A percentile compares a stretch with the other conserved stretches of the same genome.
Evolutionary conservation across 2,329 filamentous ascomycete genomes (phyloP).

Genomic region (Emmonsia crescens): DNA sequence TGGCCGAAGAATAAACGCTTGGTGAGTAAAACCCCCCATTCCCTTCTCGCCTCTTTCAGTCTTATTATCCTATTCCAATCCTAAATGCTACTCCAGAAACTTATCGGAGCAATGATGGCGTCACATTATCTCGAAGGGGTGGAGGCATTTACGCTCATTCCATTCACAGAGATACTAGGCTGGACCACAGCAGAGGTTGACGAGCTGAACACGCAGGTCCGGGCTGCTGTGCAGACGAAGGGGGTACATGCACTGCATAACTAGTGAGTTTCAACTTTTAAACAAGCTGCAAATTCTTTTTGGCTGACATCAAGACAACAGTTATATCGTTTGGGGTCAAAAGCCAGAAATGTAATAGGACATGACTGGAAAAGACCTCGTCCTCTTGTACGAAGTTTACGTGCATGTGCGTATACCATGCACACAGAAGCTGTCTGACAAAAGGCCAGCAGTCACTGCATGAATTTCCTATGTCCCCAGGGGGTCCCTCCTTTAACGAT

Average conservation of each 20-base stretch:
- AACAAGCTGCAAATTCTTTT: too few relatives aligned
- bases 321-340: conserved; percentile 2
- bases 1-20: conserved; percentile 20
- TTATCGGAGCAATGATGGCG: conserved; percentile 12
- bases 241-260: conserved; percentile 2
- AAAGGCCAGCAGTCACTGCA: background rate
- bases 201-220: conserved; percentile 1
- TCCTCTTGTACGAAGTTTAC: background rate
- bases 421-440: background rate
- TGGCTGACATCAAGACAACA: background rate
- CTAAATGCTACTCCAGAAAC: conserved; percentile 8
- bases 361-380: background rate
- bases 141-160: conserved; percentile 13
- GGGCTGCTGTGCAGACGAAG: background rate
- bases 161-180: conserved; percentile 11
- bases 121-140: conserved; percentile 13
- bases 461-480: background rate
- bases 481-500: background rate
- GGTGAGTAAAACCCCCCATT: background rate
- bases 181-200: conserved; percentile 9
- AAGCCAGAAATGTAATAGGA: background rate
- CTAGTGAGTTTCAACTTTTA: conserved; percentile 2
- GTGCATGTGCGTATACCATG: background rate
- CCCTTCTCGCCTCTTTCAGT: background rate
- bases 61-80: background rate